Percentiles rank a stretch among this genome's conserved stretches.
phyloP scores from a whole-genome alignment of 305 asterid species.

The Caryopteris hybrid region DNA sequence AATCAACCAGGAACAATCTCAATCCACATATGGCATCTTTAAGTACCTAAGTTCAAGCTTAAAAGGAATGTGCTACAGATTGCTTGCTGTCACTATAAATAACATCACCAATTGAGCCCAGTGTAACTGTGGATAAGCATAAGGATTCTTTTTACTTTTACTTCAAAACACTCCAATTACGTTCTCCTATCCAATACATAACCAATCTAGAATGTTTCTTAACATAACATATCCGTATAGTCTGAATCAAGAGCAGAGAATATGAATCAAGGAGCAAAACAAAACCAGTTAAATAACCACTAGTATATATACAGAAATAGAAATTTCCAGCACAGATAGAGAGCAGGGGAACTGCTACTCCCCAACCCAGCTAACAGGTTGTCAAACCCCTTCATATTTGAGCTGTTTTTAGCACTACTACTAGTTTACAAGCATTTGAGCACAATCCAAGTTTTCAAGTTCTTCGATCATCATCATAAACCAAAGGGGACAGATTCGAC shows the following conservation, averaged over 20 bases:
- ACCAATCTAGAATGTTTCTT: neutral
- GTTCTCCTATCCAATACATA: neutral
- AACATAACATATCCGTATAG: neutral
- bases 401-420: conserved; percentile 36
- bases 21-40: neutral
- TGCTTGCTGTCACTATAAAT: no score
- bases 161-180: neutral
- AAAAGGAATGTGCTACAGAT: neutral
- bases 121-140: no score
- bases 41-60: neutral
- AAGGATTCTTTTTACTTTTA: no score
- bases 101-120: neutral
- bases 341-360: conserved; percentile 40
- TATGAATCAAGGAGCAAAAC: neutral
- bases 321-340: conserved; percentile 3
- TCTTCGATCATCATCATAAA: conserved; percentile 26
- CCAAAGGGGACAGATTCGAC: conserved; percentile 28
- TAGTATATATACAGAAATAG: neutral
- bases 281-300: neutral
- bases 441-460: no score
- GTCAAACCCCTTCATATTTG: conserved; percentile 48
- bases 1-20: neutral
- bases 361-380: conserved; percentile 78
- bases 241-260: neutral
- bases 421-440: no score